Percentiles rank a stretch among this genome's conserved stretches.
Conservation (phyloP, 1,139 yeast species). For the Diutina rugosa region DNA sequence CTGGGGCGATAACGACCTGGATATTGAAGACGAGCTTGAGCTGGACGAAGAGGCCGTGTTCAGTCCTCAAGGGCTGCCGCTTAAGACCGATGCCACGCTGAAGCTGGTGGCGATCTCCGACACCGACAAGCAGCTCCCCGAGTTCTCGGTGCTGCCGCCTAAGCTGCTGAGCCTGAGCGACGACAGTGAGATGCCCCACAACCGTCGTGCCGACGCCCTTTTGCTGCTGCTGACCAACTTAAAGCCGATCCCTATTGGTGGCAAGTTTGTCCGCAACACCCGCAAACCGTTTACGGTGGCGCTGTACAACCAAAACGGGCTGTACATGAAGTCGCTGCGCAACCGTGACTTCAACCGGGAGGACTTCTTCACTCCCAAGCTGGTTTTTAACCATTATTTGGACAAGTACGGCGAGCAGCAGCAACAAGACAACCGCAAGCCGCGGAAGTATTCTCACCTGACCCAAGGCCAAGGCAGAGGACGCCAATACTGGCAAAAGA, state of each 20-base stretch:
- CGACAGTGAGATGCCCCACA: slow-evolving; percentile 17
- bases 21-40: slow-evolving; percentile 24
- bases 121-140: neutral
- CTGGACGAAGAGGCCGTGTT: slow-evolving; percentile 12
- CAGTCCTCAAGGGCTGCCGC: neutral
- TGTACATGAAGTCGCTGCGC: slow-evolving; percentile 8
- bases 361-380: slow-evolving; percentile 68
- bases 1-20: slow-evolving; percentile 24
- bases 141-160: neutral
- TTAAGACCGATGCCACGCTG: neutral
- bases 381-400: slow-evolving; percentile 59
- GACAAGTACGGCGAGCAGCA: slow-evolving; percentile 41
- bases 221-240: slow-evolving; percentile 26
- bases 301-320: slow-evolving; percentile 27
- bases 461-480: slow-evolving; percentile 8
- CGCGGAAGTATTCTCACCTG: slow-evolving; percentile 18
- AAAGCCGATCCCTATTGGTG: slow-evolving; percentile 30
- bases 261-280: slow-evolving; percentile 32
- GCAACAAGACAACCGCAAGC: slow-evolving; percentile 6
- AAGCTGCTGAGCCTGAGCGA: neutral
- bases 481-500: slow-evolving; percentile 18
- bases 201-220: slow-evolving; percentile 34
- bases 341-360: slow-evolving; percentile 37
- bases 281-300: slow-evolving; percentile 58
- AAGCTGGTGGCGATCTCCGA: neutral